Evolutionary conservation across 495 filamentous ascomycete species (phyloP).

Genomic region (Aspergillus olivimuriae): DNA sequence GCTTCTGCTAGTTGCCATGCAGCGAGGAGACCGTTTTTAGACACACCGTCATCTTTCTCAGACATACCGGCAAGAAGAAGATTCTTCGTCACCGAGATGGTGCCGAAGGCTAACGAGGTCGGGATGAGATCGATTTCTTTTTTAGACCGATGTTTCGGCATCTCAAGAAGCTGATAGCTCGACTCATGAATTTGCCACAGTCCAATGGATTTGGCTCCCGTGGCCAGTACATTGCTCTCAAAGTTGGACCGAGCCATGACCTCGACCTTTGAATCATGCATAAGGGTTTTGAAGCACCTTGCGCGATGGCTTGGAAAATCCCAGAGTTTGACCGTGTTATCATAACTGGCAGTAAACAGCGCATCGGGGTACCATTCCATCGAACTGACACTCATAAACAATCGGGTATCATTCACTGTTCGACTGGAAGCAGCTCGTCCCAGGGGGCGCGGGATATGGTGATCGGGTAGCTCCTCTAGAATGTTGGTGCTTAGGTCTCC

Average conservation of each 20-base stretch:
- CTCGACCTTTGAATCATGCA: slow-evolving; percentile 63
- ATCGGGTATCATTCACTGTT: slow-evolving; percentile 55
- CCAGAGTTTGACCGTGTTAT: slow-evolving; percentile 76
- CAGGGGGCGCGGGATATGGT: slow-evolving; percentile 53
- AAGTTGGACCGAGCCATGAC: slow-evolving; percentile 55
- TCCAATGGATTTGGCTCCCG: slow-evolving; percentile 33
- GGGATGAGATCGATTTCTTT: slow-evolving; percentile 52
- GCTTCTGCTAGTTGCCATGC: slow-evolving; percentile 59
- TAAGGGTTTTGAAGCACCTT: slow-evolving; percentile 44
- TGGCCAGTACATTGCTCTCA: slow-evolving; percentile 41
- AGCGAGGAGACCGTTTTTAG: slow-evolving; percentile 61
- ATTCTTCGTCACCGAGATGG: slow-evolving; percentile 38
- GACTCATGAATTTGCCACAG: slow-evolving; percentile 23
- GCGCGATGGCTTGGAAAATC: slow-evolving; percentile 30
- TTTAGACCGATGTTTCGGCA: slow-evolving; percentile 20
- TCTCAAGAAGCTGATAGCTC: slow-evolving; percentile 12
- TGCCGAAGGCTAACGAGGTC: slow-evolving; percentile 69
- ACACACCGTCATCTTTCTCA: slow-evolving; percentile 48
- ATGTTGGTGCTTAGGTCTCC: slow-evolving; percentile 52
- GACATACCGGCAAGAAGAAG: slow-evolving; percentile 74
- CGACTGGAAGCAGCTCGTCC: slow-evolving; percentile 44
- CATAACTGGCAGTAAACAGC: slow-evolving; percentile 76
- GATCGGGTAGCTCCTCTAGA: slow-evolving; percentile 62
- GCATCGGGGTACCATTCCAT: slow-evolving; percentile 61
- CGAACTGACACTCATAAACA: slow-evolving; percentile 73